phyloP scores from a whole-genome alignment of 805 yeast species.

The Kodamaea laetipori region DNA sequence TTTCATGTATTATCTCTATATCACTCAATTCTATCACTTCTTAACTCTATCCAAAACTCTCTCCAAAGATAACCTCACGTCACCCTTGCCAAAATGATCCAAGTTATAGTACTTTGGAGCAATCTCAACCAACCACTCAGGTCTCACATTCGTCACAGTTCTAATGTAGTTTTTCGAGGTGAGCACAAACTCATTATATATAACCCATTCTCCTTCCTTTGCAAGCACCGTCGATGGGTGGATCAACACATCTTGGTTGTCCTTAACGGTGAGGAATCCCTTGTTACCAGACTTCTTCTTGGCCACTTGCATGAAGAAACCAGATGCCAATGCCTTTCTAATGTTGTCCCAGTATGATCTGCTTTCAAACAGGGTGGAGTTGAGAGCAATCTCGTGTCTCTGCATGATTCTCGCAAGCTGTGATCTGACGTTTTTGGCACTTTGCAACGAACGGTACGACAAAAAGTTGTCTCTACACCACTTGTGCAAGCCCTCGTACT shows the following conservation, averaged over 20 bases:
- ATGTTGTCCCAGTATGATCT: slow-evolving; percentile 72
- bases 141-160: slow-evolving; percentile 86
- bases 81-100: slow-evolving; percentile 66
- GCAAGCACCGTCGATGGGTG: slow-evolving; percentile 93
- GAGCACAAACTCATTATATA: slow-evolving; percentile 92
- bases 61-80: slow-evolving; percentile 68
- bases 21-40: background rate
- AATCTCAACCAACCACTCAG: slow-evolving; percentile 87
- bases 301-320: slow-evolving; percentile 98
- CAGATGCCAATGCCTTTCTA: slow-evolving; percentile 84
- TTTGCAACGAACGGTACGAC: slow-evolving; percentile 76
- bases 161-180: slow-evolving; percentile 93
- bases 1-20: background rate
- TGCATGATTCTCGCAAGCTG: slow-evolving; percentile 87
- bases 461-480: slow-evolving; percentile 94
- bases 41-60: slow-evolving; percentile 34
- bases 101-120: slow-evolving; percentile 74
- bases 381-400: slow-evolving; percentile 70
- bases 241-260: slow-evolving; percentile 90
- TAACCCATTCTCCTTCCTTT: slow-evolving; percentile 89
- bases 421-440: slow-evolving; percentile 83
- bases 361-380: slow-evolving; percentile 61
- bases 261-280: slow-evolving; percentile 90
- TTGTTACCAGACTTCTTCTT: slow-evolving; percentile 77
- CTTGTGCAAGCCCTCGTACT: slow-evolving; percentile 60